Conservation (phyloP, 2,329 filamentous ascomycete genomes). For the Rhexocercosporidium sp. region DNA sequence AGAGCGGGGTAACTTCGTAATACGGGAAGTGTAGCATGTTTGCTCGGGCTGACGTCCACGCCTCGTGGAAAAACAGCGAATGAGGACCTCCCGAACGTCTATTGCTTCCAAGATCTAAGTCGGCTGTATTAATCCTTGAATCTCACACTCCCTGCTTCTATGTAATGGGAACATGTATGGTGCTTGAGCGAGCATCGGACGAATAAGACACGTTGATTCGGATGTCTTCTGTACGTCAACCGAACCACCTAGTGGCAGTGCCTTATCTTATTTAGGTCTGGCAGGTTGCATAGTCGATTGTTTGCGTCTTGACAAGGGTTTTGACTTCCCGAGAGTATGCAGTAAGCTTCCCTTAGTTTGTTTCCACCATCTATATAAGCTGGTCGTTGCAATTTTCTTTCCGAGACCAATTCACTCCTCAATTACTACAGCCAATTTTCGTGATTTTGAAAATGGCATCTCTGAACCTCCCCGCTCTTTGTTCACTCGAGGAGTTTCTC, state of each 20-base stretch:
- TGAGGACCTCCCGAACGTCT: background rate
- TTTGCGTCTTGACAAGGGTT: background rate
- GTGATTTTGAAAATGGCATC: background rate
- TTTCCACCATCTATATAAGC: background rate
- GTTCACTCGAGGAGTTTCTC: slow-evolving; percentile 15
- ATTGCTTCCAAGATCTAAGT: no score
- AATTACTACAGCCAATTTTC: background rate
- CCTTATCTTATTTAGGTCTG: background rate
- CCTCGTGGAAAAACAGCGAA: background rate
- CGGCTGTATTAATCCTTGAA: background rate
- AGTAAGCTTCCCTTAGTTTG: background rate
- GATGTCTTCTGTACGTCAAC: no score
- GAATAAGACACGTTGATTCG: no score
- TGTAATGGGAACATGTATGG: background rate
- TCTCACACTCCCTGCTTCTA: background rate
- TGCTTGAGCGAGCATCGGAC: background rate
- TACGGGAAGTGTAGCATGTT: no score
- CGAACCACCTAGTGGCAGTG: no score
- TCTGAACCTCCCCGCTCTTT: slow-evolving; percentile 8
- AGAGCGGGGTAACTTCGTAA: no score
- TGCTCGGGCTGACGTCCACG: background rate
- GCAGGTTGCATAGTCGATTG: background rate
- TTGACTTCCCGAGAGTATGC: background rate
- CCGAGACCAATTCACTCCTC: background rate
- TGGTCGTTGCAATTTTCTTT: background rate